Conservation (phyloP, 768 basidiomycete genomes). For the Candolleomyces aberdarensis region DNA sequence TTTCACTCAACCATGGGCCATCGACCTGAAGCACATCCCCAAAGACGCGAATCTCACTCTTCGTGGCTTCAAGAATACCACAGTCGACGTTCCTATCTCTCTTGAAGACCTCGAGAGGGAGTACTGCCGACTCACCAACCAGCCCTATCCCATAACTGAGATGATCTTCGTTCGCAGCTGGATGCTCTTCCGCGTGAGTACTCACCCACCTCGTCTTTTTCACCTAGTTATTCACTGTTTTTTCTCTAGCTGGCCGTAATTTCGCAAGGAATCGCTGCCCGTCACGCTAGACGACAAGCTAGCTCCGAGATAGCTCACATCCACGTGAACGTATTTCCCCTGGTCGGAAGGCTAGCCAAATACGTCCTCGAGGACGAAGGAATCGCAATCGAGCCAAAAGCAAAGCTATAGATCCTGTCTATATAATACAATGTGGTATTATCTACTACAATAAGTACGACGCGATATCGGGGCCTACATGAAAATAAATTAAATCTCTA, state of each 20-base stretch:
- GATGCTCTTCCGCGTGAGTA: constrained; percentile 76
- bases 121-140: constrained; percentile 65
- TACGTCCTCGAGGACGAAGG: constrained; percentile 56
- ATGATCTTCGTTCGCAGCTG: constrained; percentile 83
- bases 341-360: constrained; percentile 63
- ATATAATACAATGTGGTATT: constrained; percentile 24
- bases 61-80: constrained; percentile 62
- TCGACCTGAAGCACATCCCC: constrained; percentile 43
- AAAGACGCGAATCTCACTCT: constrained; percentile 25
- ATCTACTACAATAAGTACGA: not conserved
- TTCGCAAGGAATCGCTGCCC: constrained; percentile 86
- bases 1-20: constrained; percentile 80
- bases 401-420: constrained; percentile 6
- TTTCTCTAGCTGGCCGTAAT: constrained; percentile 63
- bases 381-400: constrained; percentile 21
- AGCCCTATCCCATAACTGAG: constrained; percentile 71
- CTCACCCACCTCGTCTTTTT: not conserved
- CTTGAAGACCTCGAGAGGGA: constrained; percentile 77
- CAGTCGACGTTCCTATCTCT: constrained; percentile 54
- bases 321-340: constrained; percentile 46
- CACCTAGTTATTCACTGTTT: not conserved
- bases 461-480: too few relatives aligned
- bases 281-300: constrained; percentile 81
- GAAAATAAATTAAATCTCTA: too few relatives aligned
- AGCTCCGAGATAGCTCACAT: constrained; percentile 74